Percentiles rank a stretch among this genome's conserved stretches.
phyloP scores from a whole-genome alignment of 2,329 filamentous ascomycete genomes.

The Didymella lethalis region DNA sequence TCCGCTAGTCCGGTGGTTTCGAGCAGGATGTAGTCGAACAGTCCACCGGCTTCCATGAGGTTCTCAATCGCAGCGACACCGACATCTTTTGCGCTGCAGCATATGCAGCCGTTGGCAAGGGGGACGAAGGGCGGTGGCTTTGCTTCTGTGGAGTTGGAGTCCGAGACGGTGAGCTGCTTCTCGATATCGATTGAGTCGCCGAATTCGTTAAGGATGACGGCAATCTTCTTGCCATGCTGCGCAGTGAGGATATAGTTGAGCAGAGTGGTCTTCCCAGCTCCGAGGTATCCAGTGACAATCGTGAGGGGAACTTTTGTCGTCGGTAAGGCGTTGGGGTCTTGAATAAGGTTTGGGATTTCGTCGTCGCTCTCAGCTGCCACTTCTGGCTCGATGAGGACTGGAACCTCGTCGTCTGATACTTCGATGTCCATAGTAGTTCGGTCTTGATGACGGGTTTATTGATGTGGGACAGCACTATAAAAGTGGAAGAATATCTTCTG shows the following conservation, averaged over 20 bases:
- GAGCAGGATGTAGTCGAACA: slow-evolving; percentile 96
- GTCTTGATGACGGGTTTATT: too few relatives aligned
- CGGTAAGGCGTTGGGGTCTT: slow-evolving; percentile 56
- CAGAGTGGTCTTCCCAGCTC: slow-evolving; percentile 93
- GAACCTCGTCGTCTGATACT: slow-evolving; percentile 45
- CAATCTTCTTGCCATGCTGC: slow-evolving; percentile 96
- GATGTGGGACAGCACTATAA: too few relatives aligned
- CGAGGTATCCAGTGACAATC: slow-evolving; percentile 89
- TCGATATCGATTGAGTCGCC: slow-evolving; percentile 80
- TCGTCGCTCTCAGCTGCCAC: slow-evolving; percentile 32
- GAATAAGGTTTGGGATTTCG: slow-evolving; percentile 33
- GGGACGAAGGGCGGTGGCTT: slow-evolving; percentile 73
- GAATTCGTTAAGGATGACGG: slow-evolving; percentile 88
- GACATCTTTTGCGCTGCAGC: slow-evolving; percentile 96
- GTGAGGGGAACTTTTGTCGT: slow-evolving; percentile 79
- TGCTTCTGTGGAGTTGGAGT: slow-evolving; percentile 40
- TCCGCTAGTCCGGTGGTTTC: slow-evolving; percentile 96
- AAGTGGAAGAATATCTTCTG: too few relatives aligned
- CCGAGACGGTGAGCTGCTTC: slow-evolving; percentile 88
- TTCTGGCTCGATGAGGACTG: slow-evolving; percentile 64
- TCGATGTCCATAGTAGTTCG: slow-evolving; percentile 13
- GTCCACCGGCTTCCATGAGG: slow-evolving; percentile 90
- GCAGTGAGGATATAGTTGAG: slow-evolving; percentile 96
- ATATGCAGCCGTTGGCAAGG: slow-evolving; percentile 95
- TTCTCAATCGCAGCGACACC: slow-evolving; percentile 96